Evolutionary conservation across 2,329 filamentous ascomycete species (phyloP).

Genomic region (Falciphora oryzae): DNA sequence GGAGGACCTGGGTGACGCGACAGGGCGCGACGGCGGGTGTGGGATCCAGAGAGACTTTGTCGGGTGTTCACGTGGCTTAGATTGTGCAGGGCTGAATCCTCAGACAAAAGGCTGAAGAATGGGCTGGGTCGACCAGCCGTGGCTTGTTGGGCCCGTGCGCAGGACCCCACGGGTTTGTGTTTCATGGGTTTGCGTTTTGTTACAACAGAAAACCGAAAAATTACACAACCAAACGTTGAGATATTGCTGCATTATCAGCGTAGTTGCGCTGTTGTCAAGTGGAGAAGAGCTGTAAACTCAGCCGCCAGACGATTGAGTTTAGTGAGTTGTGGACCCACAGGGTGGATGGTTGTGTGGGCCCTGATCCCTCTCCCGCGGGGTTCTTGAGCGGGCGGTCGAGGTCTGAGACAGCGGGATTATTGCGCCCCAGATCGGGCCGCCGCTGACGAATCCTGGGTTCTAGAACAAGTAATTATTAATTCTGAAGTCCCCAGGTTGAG

Average conservation of each 20-base stretch:
- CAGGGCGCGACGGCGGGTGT: not conserved
- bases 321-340: not conserved
- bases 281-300: not conserved
- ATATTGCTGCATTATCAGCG: too few species aligned
- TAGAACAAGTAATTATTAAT: conserved; percentile 18
- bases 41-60: not conserved
- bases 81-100: not conserved
- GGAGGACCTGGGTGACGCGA: not conserved
- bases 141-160: not conserved
- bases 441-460: conserved; percentile 13
- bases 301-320: not conserved
- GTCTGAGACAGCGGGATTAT: not conserved
- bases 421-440: too few species aligned
- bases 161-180: not conserved
- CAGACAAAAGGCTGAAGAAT: not conserved
- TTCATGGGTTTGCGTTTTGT: too few species aligned
- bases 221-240: too few species aligned
- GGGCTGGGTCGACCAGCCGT: too few species aligned
- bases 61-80: not conserved
- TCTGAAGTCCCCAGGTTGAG: not conserved
- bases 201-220: too few species aligned
- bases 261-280: too few species aligned
- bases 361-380: not conserved
- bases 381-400: not conserved
- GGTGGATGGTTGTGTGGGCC: too few species aligned